Percentiles rank a stretch among this genome's conserved stretches.
Conservation (phyloP, 805 yeast genomes). For the Pichia cephalocereana region DNA sequence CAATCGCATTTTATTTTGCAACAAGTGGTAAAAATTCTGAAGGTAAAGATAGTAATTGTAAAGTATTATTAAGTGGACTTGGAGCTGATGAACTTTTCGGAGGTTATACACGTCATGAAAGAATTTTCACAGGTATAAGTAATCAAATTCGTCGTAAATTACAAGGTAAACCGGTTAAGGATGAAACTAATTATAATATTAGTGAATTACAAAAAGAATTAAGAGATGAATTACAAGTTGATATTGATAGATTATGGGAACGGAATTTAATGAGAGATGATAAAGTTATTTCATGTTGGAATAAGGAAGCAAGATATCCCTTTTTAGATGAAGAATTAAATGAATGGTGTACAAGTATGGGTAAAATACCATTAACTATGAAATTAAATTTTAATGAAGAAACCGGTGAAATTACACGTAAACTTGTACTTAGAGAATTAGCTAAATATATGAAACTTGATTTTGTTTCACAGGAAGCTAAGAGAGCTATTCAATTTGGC, state of each 20-base stretch:
- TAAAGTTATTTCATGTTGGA: constrained; percentile 76
- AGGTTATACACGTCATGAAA: constrained; percentile 82
- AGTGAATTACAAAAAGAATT: constrained; percentile 31
- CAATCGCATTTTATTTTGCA: constrained; percentile 92
- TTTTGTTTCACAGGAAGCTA: constrained; percentile 63
- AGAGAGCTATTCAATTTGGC: constrained; percentile 96
- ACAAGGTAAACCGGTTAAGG: constrained; percentile 16
- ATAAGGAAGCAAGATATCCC: constrained; percentile 85
- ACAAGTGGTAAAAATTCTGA: constrained; percentile 44
- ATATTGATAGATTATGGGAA: constrained; percentile 63
- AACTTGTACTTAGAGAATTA: constrained; percentile 50
- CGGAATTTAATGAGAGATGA: constrained; percentile 90
- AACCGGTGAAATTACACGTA: constrained; percentile 31
- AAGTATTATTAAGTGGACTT: constrained; percentile 79
- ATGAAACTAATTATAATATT: constrained; percentile 10
- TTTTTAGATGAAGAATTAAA: constrained; percentile 62
- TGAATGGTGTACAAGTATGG: constrained; percentile 29
- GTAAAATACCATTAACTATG: constrained; percentile 38
- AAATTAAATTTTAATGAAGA: constrained; percentile 30
- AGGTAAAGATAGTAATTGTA: constrained; percentile 35
- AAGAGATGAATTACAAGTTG: constrained; percentile 52
- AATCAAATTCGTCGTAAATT: constrained; percentile 15
- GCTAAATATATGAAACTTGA: constrained; percentile 38
- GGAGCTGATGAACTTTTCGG: constrained; percentile 98
- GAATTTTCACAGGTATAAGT: constrained; percentile 31